Conservation (phyloP, 2,329 filamentous ascomycete genomes). For the Cytospora schulzeri region DNA sequence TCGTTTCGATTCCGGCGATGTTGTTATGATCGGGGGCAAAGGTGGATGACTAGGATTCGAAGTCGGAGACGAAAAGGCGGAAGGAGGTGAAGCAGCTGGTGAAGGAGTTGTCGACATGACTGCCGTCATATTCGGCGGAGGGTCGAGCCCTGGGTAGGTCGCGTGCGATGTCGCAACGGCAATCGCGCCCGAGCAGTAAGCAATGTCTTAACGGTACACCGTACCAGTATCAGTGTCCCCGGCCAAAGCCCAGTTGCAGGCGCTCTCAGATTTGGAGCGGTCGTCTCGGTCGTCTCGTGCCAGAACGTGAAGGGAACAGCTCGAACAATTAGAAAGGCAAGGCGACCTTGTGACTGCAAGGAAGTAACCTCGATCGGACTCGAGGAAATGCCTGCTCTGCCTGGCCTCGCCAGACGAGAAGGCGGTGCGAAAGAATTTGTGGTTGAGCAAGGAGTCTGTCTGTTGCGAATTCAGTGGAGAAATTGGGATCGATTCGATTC, state of each 20-base stretch:
- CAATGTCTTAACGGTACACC: constrained; percentile 25
- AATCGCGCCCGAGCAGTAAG: constrained; percentile 24
- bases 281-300: constrained; percentile 4
- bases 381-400: constrained; percentile 5
- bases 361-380: constrained; percentile 5
- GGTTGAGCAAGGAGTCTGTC: constrained; percentile 19
- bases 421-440: constrained; percentile 21
- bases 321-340: constrained; percentile 13
- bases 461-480: constrained; percentile 20
- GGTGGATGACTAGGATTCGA: constrained; percentile 56
- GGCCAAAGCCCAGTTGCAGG: constrained; percentile 19
- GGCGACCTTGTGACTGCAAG: constrained; percentile 3
- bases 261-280: constrained; percentile 13
- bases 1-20: constrained; percentile 59
- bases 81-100: constrained; percentile 53
- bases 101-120: constrained; percentile 61
- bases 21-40: constrained; percentile 56
- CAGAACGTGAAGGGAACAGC: constrained; percentile 12
- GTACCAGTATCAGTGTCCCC: constrained; percentile 15
- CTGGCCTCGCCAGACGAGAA: constrained; percentile 19
- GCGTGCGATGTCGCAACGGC: constrained; percentile 30
- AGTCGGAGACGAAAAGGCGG: constrained; percentile 47
- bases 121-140: constrained; percentile 48
- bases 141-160: constrained; percentile 22
- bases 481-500: constrained; percentile 23